phyloP scores from a whole-genome alignment of 2,329 filamentous ascomycete genomes.

The Chaetomiaceae sp. region DNA sequence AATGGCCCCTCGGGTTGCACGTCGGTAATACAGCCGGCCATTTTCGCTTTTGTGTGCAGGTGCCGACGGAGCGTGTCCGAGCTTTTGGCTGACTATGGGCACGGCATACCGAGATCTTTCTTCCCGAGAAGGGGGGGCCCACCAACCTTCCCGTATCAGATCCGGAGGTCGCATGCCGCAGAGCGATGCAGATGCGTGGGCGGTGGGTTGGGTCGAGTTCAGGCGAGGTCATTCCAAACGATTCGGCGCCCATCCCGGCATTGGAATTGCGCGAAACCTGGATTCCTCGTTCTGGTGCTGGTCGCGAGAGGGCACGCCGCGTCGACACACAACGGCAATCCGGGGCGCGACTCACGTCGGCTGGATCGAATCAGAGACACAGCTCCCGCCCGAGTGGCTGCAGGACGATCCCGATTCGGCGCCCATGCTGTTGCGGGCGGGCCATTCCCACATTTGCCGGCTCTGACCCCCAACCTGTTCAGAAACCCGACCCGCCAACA shows the following conservation, averaged over 20 bases:
- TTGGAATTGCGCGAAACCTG: background rate
- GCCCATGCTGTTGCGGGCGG: constrained; percentile 7
- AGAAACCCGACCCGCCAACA: constrained; percentile 6
- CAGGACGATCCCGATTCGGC: constrained; percentile 17
- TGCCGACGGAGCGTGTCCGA: background rate
- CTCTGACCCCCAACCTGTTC: background rate
- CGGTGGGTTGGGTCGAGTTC: no score
- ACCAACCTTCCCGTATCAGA: constrained; percentile 11
- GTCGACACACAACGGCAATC: no score
- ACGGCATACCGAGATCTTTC: background rate
- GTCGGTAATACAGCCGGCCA: constrained; percentile 2
- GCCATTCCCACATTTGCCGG: constrained; percentile 6
- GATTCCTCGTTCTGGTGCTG: no score
- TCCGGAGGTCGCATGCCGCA: constrained; percentile 10
- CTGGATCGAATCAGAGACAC: constrained; percentile 10
- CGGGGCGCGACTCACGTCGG: no score
- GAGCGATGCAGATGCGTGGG: background rate
- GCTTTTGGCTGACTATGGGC: background rate
- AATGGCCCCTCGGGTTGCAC: background rate
- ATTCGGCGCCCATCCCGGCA: no score
- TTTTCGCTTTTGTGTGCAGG: constrained; percentile 4
- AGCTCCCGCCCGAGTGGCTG: constrained; percentile 13
- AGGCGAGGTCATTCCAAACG: no score
- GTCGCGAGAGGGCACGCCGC: no score
- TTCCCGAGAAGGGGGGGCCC: background rate